Conservation (phyloP, 257 asterid species). For the Misopates orontium region DNA sequence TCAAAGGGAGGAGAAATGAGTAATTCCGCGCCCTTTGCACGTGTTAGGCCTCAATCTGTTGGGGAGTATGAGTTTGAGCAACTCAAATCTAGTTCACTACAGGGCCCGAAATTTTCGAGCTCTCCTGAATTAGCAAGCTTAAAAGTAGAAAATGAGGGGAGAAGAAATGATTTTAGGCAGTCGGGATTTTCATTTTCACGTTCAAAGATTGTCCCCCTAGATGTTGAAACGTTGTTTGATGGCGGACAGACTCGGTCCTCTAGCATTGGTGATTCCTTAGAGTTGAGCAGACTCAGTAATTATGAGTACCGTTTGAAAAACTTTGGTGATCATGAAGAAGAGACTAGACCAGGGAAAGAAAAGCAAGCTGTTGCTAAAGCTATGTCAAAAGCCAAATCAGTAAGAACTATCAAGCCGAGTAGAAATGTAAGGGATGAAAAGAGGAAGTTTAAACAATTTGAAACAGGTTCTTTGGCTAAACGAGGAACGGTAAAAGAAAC, state of each 20-base stretch:
- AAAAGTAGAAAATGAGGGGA: constrained; percentile 30
- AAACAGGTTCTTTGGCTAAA: constrained; percentile 27
- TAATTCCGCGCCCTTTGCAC: constrained; percentile 28
- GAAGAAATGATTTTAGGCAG: constrained; percentile 25
- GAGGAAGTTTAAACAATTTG: constrained; percentile 26
- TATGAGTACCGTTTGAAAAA: constrained; percentile 26
- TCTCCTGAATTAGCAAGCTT: constrained; percentile 38
- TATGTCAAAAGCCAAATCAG: constrained; percentile 66
- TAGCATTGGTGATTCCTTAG: constrained; percentile 42
- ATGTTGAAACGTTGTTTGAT: constrained; percentile 27
- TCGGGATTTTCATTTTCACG: constrained; percentile 26
- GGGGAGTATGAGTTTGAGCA: constrained; percentile 58
- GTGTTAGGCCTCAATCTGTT: constrained; percentile 56
- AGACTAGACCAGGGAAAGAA: constrained; percentile 38
- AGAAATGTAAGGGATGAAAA: constrained; percentile 30
- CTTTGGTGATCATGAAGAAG: constrained; percentile 30
- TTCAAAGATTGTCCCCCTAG: constrained; percentile 22
- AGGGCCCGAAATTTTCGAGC: constrained; percentile 29
- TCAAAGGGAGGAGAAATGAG: constrained; percentile 40
- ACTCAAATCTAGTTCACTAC: constrained; percentile 36
- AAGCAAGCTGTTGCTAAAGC: constrained; percentile 38
- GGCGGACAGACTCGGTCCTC: constrained; percentile 24
- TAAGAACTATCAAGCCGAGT: constrained; percentile 62
- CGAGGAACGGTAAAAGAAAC: constrained; percentile 29
- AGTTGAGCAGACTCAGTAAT: constrained; percentile 30